Base-by-base conservation (phyloP, 2,329 filamentous ascomycete species). In the Cordyceps fumosorosea region DNA sequence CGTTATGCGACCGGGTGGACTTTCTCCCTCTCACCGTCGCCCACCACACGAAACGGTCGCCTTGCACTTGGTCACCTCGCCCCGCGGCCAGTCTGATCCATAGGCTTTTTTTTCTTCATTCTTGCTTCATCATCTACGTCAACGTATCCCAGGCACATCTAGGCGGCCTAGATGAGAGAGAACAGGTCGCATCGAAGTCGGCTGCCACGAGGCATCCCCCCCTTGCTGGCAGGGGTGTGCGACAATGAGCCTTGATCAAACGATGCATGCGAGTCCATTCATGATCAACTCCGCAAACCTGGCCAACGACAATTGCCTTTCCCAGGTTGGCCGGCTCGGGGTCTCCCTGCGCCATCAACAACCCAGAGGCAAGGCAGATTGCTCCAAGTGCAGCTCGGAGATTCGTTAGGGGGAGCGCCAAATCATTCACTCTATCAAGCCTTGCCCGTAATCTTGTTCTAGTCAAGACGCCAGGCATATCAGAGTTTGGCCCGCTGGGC, bases 71-170 rank as follows among this genome's bases (percentile, higher is more conserved):
- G 51, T 40, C 29, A 40, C 52, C 32, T 47, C 34, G 16, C 59
- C 24, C 51, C 44, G 52, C 42, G 59, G 44, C 59, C 51, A 61
- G 52, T 61, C 59, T 61, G 59, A 61, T 8, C 42, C 20, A 20
- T 44, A 51, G 59, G 52, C 59, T 32, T 34, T 45, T 18, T n/a
- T 44, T 20, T 5, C 22, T 26, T 26, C 22, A 5, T n/a, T 37
- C 2, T 11, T 37, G 34, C 34, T 37, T 7, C 29, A 29, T 29
- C 29, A 29, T 6, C 29, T 29, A 29, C 29, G 3, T 29, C 29
- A 6, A 29, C 29, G 29, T 29, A 29, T 29, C 8, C 29, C 29
- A 1, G 29, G 29, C 29, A 29, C 29, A 29, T 29, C 29, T 29
- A 5, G 34, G 10, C 34, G 34, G 12, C 34, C 34, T 37, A 1